Evolutionary conservation across 164 flowering plant species (phyloP), one percentile per base, ranked within the genome.

Genomic region (Dillenia suffruticosa): DNA sequence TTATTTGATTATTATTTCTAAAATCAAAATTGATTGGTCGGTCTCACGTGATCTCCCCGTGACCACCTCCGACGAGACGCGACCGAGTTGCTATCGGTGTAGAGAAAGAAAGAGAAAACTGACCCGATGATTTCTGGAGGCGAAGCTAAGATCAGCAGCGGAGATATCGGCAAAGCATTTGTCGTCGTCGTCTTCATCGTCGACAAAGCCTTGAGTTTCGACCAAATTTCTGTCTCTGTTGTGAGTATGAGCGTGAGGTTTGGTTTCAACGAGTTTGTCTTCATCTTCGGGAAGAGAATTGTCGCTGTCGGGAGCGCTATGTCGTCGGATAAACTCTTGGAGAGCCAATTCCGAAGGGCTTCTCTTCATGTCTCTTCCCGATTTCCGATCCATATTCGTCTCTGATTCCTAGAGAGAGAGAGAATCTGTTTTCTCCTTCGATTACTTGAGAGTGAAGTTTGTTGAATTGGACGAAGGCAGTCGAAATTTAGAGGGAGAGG

Each of bases 271-370:
- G 46, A 10, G 26, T 32, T 51, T 51, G 40, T 32, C 40, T 24
- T 10, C 40, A 5, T 32, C 62, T 10, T 44, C 44, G 10, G 19
- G 19, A 17, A 43, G 16, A 48, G 8, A 46, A 47, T 63, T n/a
- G 8, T 56, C 60, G 13, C 9, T 32, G 8, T 48, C 13, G 11
- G 13, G 17, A 19, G 40, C 19, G n/a, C 3, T 3, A 24, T 14
- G 10, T 59, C 12, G 19, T 53, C 15, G 59, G 63, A 71, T 45
- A 8, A 65, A 62, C 64, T 61, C 71, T 44, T 77, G 69, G 16
- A 74, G 32, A 50, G 50, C 68, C 60, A 71, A 44, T 59, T 71
- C 73, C 5, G 77, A 77, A 14, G 69, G 46, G 63, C 69, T 74
- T 17, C 73, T 56, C 67, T 77, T 77, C 81, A 68, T 73, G 24